Conservation (phyloP, 2,329 filamentous ascomycete genomes). For the Colletotrichum orbiculare region DNA sequence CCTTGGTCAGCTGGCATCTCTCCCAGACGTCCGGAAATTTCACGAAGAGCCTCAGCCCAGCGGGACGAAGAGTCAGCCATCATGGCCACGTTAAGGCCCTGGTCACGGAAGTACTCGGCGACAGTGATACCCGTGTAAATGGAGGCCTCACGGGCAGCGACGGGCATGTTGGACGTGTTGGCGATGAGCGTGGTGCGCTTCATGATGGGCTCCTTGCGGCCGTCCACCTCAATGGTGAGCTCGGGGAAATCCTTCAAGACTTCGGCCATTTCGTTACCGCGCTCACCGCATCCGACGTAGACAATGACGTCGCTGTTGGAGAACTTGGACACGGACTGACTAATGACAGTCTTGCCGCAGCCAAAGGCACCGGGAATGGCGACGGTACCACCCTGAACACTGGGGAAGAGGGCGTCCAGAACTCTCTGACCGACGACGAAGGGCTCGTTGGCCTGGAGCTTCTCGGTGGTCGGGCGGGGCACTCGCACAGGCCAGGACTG, state of each 20-base stretch:
- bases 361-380: slow-evolving; percentile 98
- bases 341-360: slow-evolving; percentile 99
- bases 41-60: slow-evolving; percentile 98
- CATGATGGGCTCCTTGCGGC: slow-evolving; percentile 98
- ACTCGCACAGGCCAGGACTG: slow-evolving; percentile 98
- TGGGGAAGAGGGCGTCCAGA: slow-evolving; percentile 93
- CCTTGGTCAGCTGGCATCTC: slow-evolving; percentile 99
- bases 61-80: slow-evolving; percentile 99
- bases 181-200: slow-evolving; percentile 98
- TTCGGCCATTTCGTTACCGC: slow-evolving; percentile 99
- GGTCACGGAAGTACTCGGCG: slow-evolving; percentile 96
- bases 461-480: slow-evolving; percentile 91
- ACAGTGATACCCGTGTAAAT: slow-evolving; percentile 98
- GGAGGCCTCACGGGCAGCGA: slow-evolving; percentile 96
- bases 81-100: slow-evolving; percentile 98
- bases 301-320: slow-evolving; percentile 99
- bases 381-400: slow-evolving; percentile 96
- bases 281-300: slow-evolving; percentile 92
- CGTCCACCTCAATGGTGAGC: slow-evolving; percentile 93
- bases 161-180: slow-evolving; percentile 99
- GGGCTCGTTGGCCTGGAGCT: slow-evolving; percentile 86
- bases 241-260: slow-evolving; percentile 99
- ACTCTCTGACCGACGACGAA: slow-evolving; percentile 98
- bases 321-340: slow-evolving; percentile 98
- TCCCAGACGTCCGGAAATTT: slow-evolving; percentile 97